Conservation (phyloP, 768 basidiomycete genomes). For the Kwoniella sp. region DNA sequence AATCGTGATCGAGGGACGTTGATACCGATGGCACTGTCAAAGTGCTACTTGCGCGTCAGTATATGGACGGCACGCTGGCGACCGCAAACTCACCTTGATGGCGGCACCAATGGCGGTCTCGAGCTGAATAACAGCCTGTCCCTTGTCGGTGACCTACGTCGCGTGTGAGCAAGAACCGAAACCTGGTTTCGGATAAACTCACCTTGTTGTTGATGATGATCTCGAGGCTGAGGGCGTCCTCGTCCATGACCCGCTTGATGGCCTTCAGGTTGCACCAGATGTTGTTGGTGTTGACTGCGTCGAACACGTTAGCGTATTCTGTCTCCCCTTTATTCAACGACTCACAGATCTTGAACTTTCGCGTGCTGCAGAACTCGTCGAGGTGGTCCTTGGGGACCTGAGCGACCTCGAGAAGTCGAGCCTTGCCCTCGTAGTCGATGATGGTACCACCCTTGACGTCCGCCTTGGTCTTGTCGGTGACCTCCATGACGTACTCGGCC, state of each 20-base stretch:
- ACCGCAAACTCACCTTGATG: slow-evolving; percentile 57
- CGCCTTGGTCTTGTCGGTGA: slow-evolving; percentile 95
- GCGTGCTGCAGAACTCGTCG: slow-evolving; percentile 80
- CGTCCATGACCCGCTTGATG: slow-evolving; percentile 84
- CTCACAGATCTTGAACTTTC: slow-evolving; percentile 80
- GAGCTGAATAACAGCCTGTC: slow-evolving; percentile 79
- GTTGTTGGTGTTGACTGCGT: slow-evolving; percentile 55
- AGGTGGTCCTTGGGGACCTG: slow-evolving; percentile 90
- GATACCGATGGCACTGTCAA: slow-evolving; percentile 78
- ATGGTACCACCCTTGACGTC: slow-evolving; percentile 78
- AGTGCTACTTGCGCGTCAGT: slow-evolving; percentile 22
- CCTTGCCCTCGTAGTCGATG: slow-evolving; percentile 82
- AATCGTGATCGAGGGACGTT: slow-evolving; percentile 93
- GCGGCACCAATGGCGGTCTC: slow-evolving; percentile 92
- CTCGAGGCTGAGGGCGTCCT: slow-evolving; percentile 79
- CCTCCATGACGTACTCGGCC: slow-evolving; percentile 88
- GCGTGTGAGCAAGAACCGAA: not conserved
- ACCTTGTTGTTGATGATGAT: slow-evolving; percentile 76
- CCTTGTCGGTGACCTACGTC: slow-evolving; percentile 78
- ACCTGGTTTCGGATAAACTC: not conserved
- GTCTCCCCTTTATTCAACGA: slow-evolving; percentile 23
- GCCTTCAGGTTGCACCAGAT: slow-evolving; percentile 57
- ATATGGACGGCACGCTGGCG: not conserved
- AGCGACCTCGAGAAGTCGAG: slow-evolving; percentile 86
- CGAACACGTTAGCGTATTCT: not conserved